These are phyloP conservation scores for Mortierella hygrophila DNA, from an alignment of 192 early-diverging fungal genomes.

Conservation along the genomic window DNA sequence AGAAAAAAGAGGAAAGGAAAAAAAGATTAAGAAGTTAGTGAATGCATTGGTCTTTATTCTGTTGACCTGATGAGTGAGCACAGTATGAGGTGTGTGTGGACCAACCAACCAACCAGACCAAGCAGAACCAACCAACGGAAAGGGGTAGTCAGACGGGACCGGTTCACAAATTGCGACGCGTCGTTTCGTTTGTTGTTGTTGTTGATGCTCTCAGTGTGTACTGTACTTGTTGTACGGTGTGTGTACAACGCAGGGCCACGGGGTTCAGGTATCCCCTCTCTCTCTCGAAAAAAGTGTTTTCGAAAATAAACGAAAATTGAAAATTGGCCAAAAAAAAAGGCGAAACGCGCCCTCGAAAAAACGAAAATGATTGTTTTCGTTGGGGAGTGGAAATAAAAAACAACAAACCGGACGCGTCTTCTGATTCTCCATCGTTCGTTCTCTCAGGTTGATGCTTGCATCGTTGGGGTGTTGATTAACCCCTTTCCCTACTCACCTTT, in stretches of 20 bases:
- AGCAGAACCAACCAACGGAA: neutral
- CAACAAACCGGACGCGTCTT: neutral
- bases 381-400: neutral
- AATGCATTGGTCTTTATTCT: conserved; percentile 24
- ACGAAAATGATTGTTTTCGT: neutral
- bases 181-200: neutral
- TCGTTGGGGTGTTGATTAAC: neutral
- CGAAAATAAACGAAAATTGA: neutral
- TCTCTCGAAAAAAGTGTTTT: neutral
- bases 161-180: neutral
- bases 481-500: neutral
- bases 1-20: conserved; percentile 19
- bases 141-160: neutral
- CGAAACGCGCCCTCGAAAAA: neutral
- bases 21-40: conserved; percentile 35
- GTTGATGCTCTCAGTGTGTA: neutral
- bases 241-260: no score
- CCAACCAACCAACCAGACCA: neutral
- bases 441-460: neutral
- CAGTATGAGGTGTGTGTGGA: neutral
- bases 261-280: no score
- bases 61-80: neutral
- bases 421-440: neutral
- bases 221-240: neutral
- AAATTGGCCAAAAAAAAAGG: neutral